A percentile compares a stretch with the other conserved stretches of the same genome.
Conservation (phyloP, 768 basidiomycete species). For the Mycena metata region DNA sequence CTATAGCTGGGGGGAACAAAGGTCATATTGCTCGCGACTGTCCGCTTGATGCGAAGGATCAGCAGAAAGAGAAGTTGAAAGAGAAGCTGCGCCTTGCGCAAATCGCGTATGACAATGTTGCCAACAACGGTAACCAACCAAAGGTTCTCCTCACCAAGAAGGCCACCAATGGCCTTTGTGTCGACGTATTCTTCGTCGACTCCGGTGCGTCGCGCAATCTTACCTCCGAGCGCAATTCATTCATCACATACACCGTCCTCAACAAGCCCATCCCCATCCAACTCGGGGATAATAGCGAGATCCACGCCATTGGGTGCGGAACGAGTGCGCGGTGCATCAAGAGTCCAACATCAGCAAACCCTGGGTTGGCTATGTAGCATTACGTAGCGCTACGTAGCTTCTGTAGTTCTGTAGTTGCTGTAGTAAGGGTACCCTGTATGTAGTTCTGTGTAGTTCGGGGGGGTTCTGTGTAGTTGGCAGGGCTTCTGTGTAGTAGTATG, state of each 20-base stretch:
- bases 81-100: neutral
- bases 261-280: slow-evolving; percentile 1
- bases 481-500: no score
- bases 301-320: neutral
- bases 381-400: no score
- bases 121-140: neutral
- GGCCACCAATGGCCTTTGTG: neutral
- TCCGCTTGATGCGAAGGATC: neutral
- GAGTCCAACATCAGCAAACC: no score
- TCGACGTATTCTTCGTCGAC: neutral
- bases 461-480: no score
- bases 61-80: no score
- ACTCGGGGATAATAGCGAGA: slow-evolving; percentile 8
- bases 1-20: neutral
- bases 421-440: no score
- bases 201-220: neutral
- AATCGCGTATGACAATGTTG: neutral
- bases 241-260: neutral
- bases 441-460: no score
- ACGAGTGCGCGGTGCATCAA: neutral
- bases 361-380: no score
- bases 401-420: no score
- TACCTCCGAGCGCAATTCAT: neutral
- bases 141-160: slow-evolving; percentile 6
- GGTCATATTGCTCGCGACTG: neutral